Evolutionary conservation across 2,329 filamentous ascomycete species (phyloP), one percentile per base, ranked within the genome.

Genomic region (Fusarium verrucosum): DNA sequence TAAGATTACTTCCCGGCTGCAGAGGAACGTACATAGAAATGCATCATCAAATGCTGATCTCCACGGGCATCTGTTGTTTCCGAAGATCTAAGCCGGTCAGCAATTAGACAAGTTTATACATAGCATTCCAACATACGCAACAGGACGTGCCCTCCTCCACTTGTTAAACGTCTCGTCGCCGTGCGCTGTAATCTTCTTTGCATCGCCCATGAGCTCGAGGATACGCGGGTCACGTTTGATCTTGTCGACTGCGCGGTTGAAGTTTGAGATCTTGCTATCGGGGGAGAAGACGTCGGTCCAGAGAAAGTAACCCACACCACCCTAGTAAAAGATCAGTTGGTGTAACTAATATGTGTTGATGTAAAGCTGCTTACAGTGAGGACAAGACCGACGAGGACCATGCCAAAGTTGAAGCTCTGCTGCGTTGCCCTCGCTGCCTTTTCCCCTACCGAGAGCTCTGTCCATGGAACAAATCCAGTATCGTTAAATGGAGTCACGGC

Each of bases 371-470:
- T 53, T 82, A 92, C 91, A 32, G 94, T 97, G 69, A 94, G 81
- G 30, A 88, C 84, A 11, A 94, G 78, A 23, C 94, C 94, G 9
- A 89, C 81, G 2, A 92, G 68, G 10, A 97, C 87, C 62, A 97
- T 78, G 66, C 89, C 84, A 66, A 97, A 87, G 77, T 98, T 97
- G 81, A 96, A 90, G 16, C 89, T 91, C 77, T 97, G 94, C 77
- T 97, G 94, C 1, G 92, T 94, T 10, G 92, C 91, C 35, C 94
- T 86, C 22, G 90, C 90, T 4, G 89, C 88, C 77, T 97, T 97
- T 75, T 97, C 94, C 43, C 81, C 81, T 0, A 79, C 81, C 1
- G 89, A 92, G 4, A 98, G 84, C 51, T 95, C 83, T 4, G 81
- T 84, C 94, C 94, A 98, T 5, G 88, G 87, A 2, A 97, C 88